Evolutionary conservation across 2,329 filamentous ascomycete genomes (phyloP).

Genomic region (Fusarium nisikadoi): DNA sequence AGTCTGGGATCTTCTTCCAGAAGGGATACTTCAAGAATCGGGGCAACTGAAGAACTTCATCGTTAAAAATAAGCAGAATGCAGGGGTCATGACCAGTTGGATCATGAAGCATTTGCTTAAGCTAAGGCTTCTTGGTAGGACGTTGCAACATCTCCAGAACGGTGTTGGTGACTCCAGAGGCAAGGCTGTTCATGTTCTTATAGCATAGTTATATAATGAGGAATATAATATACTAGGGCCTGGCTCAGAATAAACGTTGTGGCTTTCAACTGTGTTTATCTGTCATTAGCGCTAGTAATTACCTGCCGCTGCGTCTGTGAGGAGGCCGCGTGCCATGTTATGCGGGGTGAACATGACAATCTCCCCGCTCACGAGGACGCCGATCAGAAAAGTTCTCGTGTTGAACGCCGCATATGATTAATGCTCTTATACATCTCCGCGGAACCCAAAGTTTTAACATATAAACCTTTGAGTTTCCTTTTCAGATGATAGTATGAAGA

Average conservation of each 20-base stretch:
- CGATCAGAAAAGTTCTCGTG: not conserved
- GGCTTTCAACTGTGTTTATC: not conserved
- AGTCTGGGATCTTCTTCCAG: not conserved
- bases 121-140: not conserved
- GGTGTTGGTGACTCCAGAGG: too few relatives aligned
- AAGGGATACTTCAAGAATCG: not conserved
- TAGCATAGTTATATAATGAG: too few relatives aligned
- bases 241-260: accelerated
- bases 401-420: not conserved
- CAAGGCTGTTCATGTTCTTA: too few relatives aligned
- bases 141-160: not conserved
- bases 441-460: not conserved
- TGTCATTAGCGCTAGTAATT: not conserved
- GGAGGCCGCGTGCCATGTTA: not conserved
- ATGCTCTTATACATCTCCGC: not conserved
- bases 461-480: accelerated
- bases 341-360: not conserved
- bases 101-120: not conserved
- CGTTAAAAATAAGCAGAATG: not conserved
- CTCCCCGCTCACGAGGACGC: not conserved
- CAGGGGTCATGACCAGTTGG: not conserved
- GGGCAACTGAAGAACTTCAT: not conserved
- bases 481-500: accelerated
- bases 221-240: too few relatives aligned
- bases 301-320: not conserved